A percentile compares a stretch with the other conserved stretches of the same genome.
Evolutionary conservation across 2,329 filamentous ascomycete genomes (phyloP).

Genomic region (Penicillium sp.): DNA sequence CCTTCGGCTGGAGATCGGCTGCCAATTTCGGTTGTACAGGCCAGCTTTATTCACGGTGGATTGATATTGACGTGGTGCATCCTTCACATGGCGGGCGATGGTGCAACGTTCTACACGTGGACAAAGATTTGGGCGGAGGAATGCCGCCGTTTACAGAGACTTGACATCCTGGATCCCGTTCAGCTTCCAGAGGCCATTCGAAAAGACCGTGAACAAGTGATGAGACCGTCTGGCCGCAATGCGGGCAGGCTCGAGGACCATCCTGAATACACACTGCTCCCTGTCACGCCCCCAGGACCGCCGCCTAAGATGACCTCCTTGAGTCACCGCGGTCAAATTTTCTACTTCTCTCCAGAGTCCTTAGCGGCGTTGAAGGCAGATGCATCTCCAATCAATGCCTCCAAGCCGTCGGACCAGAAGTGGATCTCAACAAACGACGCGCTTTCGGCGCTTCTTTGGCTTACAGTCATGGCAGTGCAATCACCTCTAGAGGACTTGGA

Average conservation of each 20-base stretch:
- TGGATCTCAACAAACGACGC: slow-evolving; percentile 40
- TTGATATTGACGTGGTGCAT: slow-evolving; percentile 47
- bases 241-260: slow-evolving; percentile 29
- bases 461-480: slow-evolving; percentile 26
- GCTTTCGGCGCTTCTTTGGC: slow-evolving; percentile 42
- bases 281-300: slow-evolving; percentile 28
- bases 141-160: slow-evolving; percentile 32
- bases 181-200: slow-evolving; percentile 30
- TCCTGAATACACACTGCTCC: slow-evolving; percentile 34
- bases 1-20: slow-evolving; percentile 43
- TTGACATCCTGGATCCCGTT: slow-evolving; percentile 21
- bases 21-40: slow-evolving; percentile 45
- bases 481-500: slow-evolving; percentile 34
- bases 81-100: slow-evolving; percentile 39
- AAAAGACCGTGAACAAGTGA: slow-evolving; percentile 31
- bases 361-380: slow-evolving; percentile 33
- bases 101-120: slow-evolving; percentile 33
- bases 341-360: slow-evolving; percentile 34
- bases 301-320: slow-evolving; percentile 36
- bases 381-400: slow-evolving; percentile 30
- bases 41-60: slow-evolving; percentile 52
- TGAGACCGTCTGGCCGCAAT: slow-evolving; percentile 31
- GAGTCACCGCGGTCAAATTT: slow-evolving; percentile 35
- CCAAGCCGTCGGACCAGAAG: slow-evolving; percentile 22
- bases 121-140: slow-evolving; percentile 40